Base-by-base conservation (phyloP, 1,284 basidiomycete genomes). In the Sporisorium graminicola region DNA sequence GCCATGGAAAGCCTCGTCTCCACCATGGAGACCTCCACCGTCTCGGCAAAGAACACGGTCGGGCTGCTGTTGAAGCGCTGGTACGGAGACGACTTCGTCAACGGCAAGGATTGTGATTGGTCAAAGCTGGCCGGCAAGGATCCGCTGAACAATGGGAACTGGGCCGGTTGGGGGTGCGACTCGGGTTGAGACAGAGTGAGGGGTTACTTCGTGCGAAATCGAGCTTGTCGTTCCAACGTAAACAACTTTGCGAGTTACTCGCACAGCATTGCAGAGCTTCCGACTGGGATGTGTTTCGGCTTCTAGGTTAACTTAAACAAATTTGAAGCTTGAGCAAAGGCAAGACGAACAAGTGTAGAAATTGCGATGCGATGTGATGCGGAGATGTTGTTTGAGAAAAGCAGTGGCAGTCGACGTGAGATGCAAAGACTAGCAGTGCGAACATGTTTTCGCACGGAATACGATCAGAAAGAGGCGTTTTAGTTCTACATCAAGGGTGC, bases 1-100 rank as follows among this genome's bases (percentile, higher is more conserved):
- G 90, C 93, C 0, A 92, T 96, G 79, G 94, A 98, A 56, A 63
- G 68, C 47, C 62, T 69, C 6, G 69, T 82, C 0, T 69, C 68
- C 16, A 92, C 92, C 10, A 95, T 97, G 94, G 94, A 98, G 86
- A 96, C 95, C 0, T 91, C 94, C 86, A 95, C 93, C 0, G 87
- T 97, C 43, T 89, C 93, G 0, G 90, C 93, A 0, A 90, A 93
- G 42, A 96, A 97, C 83, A 94, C 53, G 1, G 84, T 77, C 3
- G 83, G 55, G 1, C 60, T 82, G 40, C 50, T 84, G 14, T 52
- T 85, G 40, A 46, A 77, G 50, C 57, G 71, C 10, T 80, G 78
- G 80, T 78, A 74, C 14, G 84, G 84, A 12, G 55, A 65, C 26
- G 70, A 66, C 1, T 79, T 85, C 33, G 77, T 85, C 6, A 77